These are phyloP conservation scores for Penicillium sp. DNA, from an alignment of 2,329 filamentous ascomycete genomes.

Conservation along the genomic window DNA sequence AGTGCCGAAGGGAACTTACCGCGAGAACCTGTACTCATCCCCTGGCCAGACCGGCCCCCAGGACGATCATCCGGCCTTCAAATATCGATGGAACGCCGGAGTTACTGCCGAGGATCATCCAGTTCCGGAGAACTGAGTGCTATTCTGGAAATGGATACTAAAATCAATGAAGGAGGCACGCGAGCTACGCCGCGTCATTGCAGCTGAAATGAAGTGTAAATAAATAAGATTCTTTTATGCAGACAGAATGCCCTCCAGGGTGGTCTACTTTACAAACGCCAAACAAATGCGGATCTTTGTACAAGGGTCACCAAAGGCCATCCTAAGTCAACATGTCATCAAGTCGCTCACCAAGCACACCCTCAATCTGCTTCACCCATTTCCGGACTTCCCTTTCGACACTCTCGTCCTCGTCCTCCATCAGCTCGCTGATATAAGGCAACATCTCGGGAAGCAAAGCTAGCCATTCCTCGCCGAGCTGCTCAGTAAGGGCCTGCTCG, in stretches of 20 bases:
- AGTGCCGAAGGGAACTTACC: conserved; percentile 45
- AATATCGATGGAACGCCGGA: conserved; percentile 47
- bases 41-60: conserved; percentile 43
- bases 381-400: conserved; percentile 88
- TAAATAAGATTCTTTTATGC: conserved; percentile 21
- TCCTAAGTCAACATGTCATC: conserved; percentile 86
- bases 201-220: background rate
- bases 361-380: conserved; percentile 92
- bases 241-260: conserved; percentile 15
- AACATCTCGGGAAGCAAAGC: conserved; percentile 91
- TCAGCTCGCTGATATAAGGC: conserved; percentile 91
- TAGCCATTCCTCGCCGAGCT: conserved; percentile 92
- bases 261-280: conserved; percentile 30
- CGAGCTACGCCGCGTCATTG: background rate
- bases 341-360: conserved; percentile 84
- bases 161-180: background rate
- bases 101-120: conserved; percentile 40
- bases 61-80: conserved; percentile 45
- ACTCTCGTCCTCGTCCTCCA: conserved; percentile 94
- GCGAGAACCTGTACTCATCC: conserved; percentile 47
- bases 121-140: conserved; percentile 36
- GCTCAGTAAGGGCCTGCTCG: conserved; percentile 78
- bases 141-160: too few species aligned
- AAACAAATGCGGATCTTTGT: conserved; percentile 34
- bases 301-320: conserved; percentile 23